Conservation (phyloP, 306 rosid genomes). For the Corylus heterophylla region DNA sequence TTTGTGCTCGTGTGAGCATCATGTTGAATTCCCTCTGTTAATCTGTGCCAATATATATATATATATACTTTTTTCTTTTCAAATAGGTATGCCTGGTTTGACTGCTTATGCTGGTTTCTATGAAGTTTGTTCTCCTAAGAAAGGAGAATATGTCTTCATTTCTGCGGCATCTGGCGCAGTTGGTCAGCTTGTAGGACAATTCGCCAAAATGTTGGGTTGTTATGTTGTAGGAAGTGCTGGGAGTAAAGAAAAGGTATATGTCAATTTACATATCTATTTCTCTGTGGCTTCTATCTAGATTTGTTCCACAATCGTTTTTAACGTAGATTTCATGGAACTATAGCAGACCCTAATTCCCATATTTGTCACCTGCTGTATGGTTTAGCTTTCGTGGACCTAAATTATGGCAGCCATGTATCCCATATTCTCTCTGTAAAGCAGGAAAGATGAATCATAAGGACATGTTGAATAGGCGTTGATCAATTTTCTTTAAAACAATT, state of each 20-base stretch:
- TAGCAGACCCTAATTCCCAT: background rate
- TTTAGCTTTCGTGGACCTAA: background rate
- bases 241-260: constrained; percentile 46
- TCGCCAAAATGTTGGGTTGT: constrained; percentile 59
- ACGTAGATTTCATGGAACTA: background rate
- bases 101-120: constrained; percentile 54
- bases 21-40: background rate
- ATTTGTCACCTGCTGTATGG: background rate
- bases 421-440: background rate
- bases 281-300: background rate
- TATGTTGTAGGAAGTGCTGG: constrained; percentile 72
- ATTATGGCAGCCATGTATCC: background rate
- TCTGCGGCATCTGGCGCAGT: constrained; percentile 60
- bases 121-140: constrained; percentile 47
- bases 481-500: too few relatives aligned
- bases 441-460: background rate
- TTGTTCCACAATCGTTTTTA: background rate
- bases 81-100: constrained; percentile 52
- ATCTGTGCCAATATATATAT: too few relatives aligned
- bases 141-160: constrained; percentile 51
- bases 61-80: too few relatives aligned
- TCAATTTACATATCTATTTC: background rate
- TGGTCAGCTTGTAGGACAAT: constrained; percentile 57
- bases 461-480: background rate
- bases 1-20: background rate